phyloP scores from a whole-genome alignment of 2,329 filamentous ascomycete genomes.

The Apiospora malaysiana region DNA sequence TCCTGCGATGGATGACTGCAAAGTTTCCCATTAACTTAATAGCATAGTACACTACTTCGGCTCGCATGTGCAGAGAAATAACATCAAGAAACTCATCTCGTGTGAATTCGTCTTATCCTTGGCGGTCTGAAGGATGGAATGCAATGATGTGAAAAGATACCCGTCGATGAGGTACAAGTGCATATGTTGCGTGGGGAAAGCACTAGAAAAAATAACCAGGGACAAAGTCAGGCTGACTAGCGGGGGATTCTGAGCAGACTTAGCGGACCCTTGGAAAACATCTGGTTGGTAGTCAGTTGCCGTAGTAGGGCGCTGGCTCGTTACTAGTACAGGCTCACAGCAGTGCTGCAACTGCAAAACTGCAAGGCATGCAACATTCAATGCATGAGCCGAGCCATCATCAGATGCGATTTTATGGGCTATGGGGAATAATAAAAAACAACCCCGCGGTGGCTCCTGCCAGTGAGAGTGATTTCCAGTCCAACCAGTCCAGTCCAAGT shows the following conservation, averaged over 20 bases:
- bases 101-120: neutral
- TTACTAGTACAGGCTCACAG: too few relatives aligned
- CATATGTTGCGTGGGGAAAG: neutral
- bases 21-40: neutral
- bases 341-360: neutral
- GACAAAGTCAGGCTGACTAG: conserved; percentile 11
- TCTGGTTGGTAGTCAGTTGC: neutral
- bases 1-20: too few relatives aligned
- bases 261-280: neutral
- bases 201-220: conserved; percentile 10
- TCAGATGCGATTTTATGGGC: conserved; percentile 6
- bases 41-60: neutral
- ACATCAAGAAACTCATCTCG: neutral
- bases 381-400: conserved; percentile 9
- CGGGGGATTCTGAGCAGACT: neutral
- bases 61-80: neutral
- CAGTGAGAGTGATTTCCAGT: neutral
- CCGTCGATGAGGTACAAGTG: neutral
- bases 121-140: neutral
- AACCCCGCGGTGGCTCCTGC: conserved; percentile 13
- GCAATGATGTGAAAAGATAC: too few relatives aligned
- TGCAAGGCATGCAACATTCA: neutral
- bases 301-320: neutral
- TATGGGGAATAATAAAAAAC: conserved; percentile 2
- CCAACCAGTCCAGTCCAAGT: too few relatives aligned